Percentiles rank a stretch among this genome's conserved stretches.
Evolutionary conservation across 2,329 filamentous ascomycete genomes (phyloP).

Genomic region (Aspergillus glaucus): DNA sequence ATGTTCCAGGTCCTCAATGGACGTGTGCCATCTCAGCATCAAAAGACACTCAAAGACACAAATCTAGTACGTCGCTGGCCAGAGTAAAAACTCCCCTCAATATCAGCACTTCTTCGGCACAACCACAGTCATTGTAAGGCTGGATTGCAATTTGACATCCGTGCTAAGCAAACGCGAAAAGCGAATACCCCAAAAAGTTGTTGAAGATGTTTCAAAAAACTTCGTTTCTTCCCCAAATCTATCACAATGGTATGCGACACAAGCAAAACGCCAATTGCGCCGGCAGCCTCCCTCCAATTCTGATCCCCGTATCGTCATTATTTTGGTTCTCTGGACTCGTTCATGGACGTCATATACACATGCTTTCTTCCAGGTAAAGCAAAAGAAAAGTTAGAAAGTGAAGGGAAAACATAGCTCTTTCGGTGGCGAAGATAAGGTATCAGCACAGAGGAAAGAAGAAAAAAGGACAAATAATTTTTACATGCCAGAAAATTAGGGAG

Average conservation of each 20-base stretch:
- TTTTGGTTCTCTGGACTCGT: conserved; percentile 7
- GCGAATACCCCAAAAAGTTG: too few relatives aligned
- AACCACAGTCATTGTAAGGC: conserved; percentile 76
- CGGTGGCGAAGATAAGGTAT: conserved; percentile 4
- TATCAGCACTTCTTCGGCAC: conserved; percentile 99
- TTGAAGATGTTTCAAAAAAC: background rate
- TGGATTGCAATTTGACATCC: conserved; percentile 99
- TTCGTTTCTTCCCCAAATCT: background rate
- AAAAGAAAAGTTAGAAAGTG: background rate
- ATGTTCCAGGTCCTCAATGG: conserved; percentile 43
- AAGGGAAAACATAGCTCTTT: background rate
- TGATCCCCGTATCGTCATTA: conserved; percentile 6
- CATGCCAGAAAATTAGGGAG: background rate
- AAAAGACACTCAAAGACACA: conserved; percentile 27
- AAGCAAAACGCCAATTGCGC: conserved; percentile 19
- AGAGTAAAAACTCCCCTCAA: conserved; percentile 25
- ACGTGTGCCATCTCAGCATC: conserved; percentile 33
- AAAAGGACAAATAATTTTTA: background rate
- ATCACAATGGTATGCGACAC: background rate
- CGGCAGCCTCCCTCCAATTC: conserved; percentile 14
- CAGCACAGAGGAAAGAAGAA: conserved; percentile 9
- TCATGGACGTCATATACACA: conserved; percentile 1
- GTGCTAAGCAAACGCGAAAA: conserved; percentile 54
- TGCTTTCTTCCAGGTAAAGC: background rate
- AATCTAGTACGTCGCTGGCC: conserved; percentile 40